Base-by-base conservation (phyloP, 2,329 filamentous ascomycete genomes). In the Aspergillus puulaauensis region DNA sequence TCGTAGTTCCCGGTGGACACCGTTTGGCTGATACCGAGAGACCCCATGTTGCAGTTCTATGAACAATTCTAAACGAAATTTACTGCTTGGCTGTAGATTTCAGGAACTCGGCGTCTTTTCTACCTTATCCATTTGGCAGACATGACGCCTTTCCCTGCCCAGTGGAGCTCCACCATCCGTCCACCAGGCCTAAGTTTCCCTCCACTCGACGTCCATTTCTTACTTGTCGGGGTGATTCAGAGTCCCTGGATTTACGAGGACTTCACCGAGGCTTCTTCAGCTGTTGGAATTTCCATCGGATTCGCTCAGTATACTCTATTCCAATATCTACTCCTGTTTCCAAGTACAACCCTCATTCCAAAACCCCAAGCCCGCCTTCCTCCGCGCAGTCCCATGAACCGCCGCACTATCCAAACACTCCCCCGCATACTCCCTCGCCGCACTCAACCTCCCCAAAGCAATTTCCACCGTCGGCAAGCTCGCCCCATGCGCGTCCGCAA, bases 321-420 rank as follows among this genome's bases (percentile, higher is more conserved):
- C 23, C 23, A 7, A 24, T n/a, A 41, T 41, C 14, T 41, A 41
- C n/a, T 41, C 40, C 23, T 2, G 19, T 21, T 11, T 9, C 40
- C 41, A 12, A 2, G 19, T 24, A 24, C 43, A 24, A 12, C 5
- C n/a, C 41, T 19, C 24, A 45, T 43, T 53, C 39, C 40, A 53
- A 24, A 53, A 45, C 24, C 12, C 39, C 51, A 53, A 7, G 6
- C 51, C 51, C 11, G 39, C 51, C 39, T 44, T 27, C 31, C 19
- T 9, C 19, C 51, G 19, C 31, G 41, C 23, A 2, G 41, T 53
- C 19, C 40, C 51, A 44, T 53, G 35, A 24, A 53, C 33, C 8
- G 51, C 51, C 27, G 39, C 31, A 35, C 24, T 37, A 23, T 53
- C 51, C 8, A 53, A 33, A 6, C 51, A 53, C 15, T 53, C 51